phyloP scores from a whole-genome alignment of 176 grass and related monocot species.

The Ampelocalamus luodianensis region DNA sequence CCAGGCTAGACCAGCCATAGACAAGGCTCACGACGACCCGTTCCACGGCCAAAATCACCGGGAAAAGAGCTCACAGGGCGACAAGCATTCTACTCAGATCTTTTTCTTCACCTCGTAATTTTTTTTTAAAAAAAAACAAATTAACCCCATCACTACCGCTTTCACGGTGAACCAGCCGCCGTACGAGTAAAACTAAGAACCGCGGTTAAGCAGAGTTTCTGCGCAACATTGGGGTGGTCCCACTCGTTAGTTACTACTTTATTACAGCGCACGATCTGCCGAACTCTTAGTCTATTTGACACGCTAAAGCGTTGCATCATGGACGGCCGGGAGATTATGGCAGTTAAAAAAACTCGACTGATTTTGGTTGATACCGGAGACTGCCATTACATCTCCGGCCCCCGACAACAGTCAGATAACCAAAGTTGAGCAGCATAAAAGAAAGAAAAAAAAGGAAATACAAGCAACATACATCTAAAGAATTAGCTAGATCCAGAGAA shows the following conservation, averaged over 20 bases:
- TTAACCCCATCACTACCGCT: not conserved
- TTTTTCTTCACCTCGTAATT: not conserved
- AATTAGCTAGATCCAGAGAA: too few relatives aligned
- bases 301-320: slow-evolving; percentile 21
- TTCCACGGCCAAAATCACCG: not conserved
- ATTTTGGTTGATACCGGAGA: too few relatives aligned
- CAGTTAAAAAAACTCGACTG: not conserved
- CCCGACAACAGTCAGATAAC: too few relatives aligned
- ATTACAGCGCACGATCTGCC: too few relatives aligned
- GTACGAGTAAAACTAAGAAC: not conserved
- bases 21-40: too few relatives aligned
- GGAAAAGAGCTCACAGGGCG: not conserved
- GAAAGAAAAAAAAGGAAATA: too few relatives aligned
- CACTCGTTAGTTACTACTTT: not conserved
- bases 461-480: too few relatives aligned
- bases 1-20: too few relatives aligned
- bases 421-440: too few relatives aligned
- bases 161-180: not conserved
- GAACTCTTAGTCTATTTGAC: too few relatives aligned
- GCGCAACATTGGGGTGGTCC: not conserved
- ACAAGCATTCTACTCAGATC: not conserved
- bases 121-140: not conserved
- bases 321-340: not conserved
- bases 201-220: not conserved
- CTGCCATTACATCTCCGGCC: too few relatives aligned